A percentile compares a stretch with the other conserved stretches of the same genome.
Conservation (phyloP, 2,329 filamentous ascomycete genomes). For the Neonectria ditissima region DNA sequence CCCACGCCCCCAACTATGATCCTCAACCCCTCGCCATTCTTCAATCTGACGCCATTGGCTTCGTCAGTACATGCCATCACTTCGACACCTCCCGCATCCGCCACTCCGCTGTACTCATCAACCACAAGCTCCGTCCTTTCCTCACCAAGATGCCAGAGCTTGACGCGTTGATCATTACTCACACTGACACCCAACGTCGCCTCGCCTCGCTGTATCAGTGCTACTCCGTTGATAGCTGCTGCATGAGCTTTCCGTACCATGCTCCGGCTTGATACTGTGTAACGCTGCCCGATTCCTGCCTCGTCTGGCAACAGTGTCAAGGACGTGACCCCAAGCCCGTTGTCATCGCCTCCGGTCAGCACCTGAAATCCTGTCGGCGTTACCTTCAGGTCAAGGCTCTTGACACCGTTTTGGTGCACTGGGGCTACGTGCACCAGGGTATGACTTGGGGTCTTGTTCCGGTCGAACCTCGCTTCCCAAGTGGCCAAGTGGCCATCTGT, state of each 20-base stretch:
- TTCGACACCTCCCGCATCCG: slow-evolving; percentile 68
- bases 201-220: slow-evolving; percentile 47
- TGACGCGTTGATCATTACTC: slow-evolving; percentile 73
- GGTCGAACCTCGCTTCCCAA: slow-evolving; percentile 43
- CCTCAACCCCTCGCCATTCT: slow-evolving; percentile 16
- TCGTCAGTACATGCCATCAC: slow-evolving; percentile 42
- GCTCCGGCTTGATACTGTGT: slow-evolving; percentile 39
- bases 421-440: slow-evolving; percentile 50
- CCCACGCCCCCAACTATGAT: slow-evolving; percentile 42
- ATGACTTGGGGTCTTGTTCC: slow-evolving; percentile 33
- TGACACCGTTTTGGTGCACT: slow-evolving; percentile 86
- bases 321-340: slow-evolving; percentile 73
- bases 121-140: slow-evolving; percentile 56
- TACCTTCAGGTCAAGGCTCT: slow-evolving; percentile 65
- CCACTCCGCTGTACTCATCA: slow-evolving; percentile 68
- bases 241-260: slow-evolving; percentile 70
- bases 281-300: slow-evolving; percentile 33
- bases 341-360: slow-evolving; percentile 89
- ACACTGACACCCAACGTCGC: slow-evolving; percentile 55
- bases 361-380: slow-evolving; percentile 60
- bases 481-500: slow-evolving; percentile 80
- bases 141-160: slow-evolving; percentile 60
- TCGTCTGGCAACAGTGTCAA: slow-evolving; percentile 37
- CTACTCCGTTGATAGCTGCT: slow-evolving; percentile 74
- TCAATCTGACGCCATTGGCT: background rate